Evolutionary conservation across 1,284 basidiomycete genomes (phyloP).

Genomic region (Trichosporon sp.): DNA sequence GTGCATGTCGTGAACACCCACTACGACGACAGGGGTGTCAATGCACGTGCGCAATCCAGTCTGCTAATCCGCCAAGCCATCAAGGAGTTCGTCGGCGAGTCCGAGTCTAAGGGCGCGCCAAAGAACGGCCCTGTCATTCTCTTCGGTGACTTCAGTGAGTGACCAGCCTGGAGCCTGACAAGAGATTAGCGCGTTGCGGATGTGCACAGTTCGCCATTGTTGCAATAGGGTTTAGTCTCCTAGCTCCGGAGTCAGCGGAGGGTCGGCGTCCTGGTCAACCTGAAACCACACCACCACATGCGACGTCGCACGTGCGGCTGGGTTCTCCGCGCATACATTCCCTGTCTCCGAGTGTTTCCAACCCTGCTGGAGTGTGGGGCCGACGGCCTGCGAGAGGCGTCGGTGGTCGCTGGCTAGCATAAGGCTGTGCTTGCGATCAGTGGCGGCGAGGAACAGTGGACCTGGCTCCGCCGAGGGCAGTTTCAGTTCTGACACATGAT

Average conservation of each 20-base stretch:
- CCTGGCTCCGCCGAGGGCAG: too few species aligned
- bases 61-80: conserved; percentile 35
- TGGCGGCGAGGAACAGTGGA: too few species aligned
- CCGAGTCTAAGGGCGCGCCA: conserved; percentile 6
- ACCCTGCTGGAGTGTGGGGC: background rate
- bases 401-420: too few species aligned
- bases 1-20: conserved; percentile 46
- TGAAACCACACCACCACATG: background rate
- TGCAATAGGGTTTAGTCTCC: background rate
- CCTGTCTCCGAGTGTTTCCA: background rate
- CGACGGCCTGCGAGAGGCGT: background rate
- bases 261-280: background rate
- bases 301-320: background rate
- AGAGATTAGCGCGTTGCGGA: background rate
- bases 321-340: background rate
- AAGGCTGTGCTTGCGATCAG: too few species aligned
- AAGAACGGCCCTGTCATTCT: conserved; percentile 27
- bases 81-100: conserved; percentile 25
- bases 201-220: background rate
- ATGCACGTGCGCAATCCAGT: conserved; percentile 35
- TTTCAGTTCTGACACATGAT: too few species aligned
- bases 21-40: conserved; percentile 41
- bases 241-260: background rate
- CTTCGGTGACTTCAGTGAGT: conserved; percentile 45
- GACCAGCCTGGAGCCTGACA: background rate